Evolutionary conservation across 768 basidiomycete species (phyloP).

Genomic region (Mycena venus): DNA sequence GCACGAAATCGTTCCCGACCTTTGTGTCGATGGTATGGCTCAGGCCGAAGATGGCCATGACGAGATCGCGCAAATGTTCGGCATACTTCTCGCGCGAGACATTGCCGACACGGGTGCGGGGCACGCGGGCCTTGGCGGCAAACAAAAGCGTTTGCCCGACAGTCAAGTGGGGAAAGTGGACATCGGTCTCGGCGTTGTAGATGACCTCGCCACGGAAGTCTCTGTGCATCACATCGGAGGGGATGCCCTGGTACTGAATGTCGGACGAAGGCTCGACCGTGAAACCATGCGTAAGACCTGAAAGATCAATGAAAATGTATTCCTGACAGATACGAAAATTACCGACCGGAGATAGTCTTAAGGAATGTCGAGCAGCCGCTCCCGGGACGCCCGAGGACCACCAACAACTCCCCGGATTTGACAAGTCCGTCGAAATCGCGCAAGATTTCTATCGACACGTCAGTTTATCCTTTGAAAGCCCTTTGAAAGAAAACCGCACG

Average conservation of each 20-base stretch:
- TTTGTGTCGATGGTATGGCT: slow-evolving; percentile 69
- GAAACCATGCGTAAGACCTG: slow-evolving; percentile 46
- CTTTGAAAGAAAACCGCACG: slow-evolving; percentile 2
- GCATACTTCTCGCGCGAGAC: slow-evolving; percentile 51
- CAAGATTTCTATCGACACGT: slow-evolving; percentile 48
- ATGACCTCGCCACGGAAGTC: slow-evolving; percentile 62
- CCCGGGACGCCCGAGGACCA: slow-evolving; percentile 58
- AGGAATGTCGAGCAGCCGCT: slow-evolving; percentile 62
- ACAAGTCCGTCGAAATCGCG: slow-evolving; percentile 62
- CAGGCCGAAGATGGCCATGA: slow-evolving; percentile 73
- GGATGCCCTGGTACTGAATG: slow-evolving; percentile 52
- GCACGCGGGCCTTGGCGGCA: slow-evolving; percentile 64
- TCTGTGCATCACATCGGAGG: slow-evolving; percentile 56
- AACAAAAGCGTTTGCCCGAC: slow-evolving; percentile 64
- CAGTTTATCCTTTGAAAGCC: not conserved
- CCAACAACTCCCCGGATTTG: slow-evolving; percentile 66
- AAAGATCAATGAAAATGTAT: not conserved
- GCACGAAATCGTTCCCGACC: slow-evolving; percentile 73
- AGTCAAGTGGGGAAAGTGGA: slow-evolving; percentile 65
- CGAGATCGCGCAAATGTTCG: slow-evolving; percentile 52
- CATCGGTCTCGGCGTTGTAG: slow-evolving; percentile 59
- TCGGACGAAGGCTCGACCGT: slow-evolving; percentile 18
- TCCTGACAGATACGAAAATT: not conserved
- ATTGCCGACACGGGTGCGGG: slow-evolving; percentile 49
- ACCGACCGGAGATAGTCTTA: slow-evolving; percentile 59